phyloP scores from a whole-genome alignment of 1,284 basidiomycete species.

The Trametes polyzona region DNA sequence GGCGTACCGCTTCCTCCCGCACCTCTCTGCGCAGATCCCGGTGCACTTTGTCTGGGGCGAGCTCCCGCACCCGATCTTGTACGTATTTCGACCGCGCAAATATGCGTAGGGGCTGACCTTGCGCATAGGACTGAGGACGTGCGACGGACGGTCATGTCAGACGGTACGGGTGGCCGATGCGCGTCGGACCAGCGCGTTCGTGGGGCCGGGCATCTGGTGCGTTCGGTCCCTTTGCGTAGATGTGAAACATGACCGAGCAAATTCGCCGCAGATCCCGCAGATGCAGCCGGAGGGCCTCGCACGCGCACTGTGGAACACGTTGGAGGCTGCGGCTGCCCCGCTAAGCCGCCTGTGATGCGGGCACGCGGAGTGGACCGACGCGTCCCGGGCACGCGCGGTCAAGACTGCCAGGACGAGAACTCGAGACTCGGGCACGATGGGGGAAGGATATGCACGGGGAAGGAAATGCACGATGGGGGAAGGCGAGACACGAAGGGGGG shows the following conservation, averaged over 20 bases:
- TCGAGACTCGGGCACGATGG: too few species aligned
- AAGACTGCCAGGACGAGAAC: too few species aligned
- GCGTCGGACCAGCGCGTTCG: slow-evolving; percentile 34
- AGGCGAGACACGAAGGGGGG: too few species aligned
- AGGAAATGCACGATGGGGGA: too few species aligned
- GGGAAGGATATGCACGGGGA: too few species aligned
- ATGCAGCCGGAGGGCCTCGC: slow-evolving; percentile 28
- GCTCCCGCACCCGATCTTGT: slow-evolving; percentile 44
- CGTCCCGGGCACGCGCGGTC: too few species aligned
- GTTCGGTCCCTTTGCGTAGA: too few species aligned
- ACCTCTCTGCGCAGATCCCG: slow-evolving; percentile 18
- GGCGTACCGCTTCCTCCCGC: too few species aligned
- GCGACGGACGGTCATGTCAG: slow-evolving; percentile 44
- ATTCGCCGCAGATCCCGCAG: slow-evolving; percentile 28
- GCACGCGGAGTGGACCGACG: too few species aligned
- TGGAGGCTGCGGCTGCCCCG: too few species aligned
- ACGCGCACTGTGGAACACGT: slow-evolving; percentile 18
- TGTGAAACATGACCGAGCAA: too few species aligned
- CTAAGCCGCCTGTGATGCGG: too few species aligned
- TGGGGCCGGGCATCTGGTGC: slow-evolving; percentile 40
- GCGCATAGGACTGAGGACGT: slow-evolving; percentile 41
- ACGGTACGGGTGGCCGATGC: slow-evolving; percentile 40
- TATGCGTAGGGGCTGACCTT: neutral
- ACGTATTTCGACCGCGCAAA: slow-evolving; percentile 19
- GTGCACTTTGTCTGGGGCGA: slow-evolving; percentile 20